Base-by-base conservation (phyloP, 1,284 basidiomycete species). In the Austroboletus novae-zelandiae region DNA sequence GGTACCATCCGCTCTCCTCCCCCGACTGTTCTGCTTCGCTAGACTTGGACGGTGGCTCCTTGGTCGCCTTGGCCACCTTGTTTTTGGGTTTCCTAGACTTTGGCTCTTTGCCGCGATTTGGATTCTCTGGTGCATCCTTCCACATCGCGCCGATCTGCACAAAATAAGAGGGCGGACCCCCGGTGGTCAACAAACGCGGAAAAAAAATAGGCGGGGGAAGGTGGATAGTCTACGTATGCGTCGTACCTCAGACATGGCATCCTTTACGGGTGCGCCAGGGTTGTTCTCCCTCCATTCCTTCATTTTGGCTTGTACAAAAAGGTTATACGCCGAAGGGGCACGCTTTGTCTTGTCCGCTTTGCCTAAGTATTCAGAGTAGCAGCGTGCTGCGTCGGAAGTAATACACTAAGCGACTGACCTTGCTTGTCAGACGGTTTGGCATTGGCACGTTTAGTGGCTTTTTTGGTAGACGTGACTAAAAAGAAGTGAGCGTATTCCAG, bases 91-190 rank as follows among this genome's bases (percentile, higher is more conserved):
- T 73, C 32, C 65, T 69, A 35, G 70, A 34, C 48, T 73, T 76
- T 37, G 71, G 61, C 17, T 71, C 73, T 51, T 79, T 71, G 13
- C 80, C 81, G 34, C 78, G 74, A 52, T 80, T 82, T 1, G 81
- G 80, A 58, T 83, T 83, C 57, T 82, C 79, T 2, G 78, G 77
- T 0, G 80, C 72, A 50, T 80, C 74, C 43, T 67, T 73, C 81
- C 81, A 83, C 52, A 78, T 48, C 1, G 60, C 68, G 6, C 74
- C 80, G 52, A 83, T 79, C 81, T 83, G 14, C 32, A 25, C 9
- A 20, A n/a, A 43, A 31, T 5, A 23, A 68, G 52, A n/a, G n/a
- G n/a, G n/a, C n/a, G n/a, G n/a, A n/a, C n/a, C n/a, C n/a, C n/a
- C n/a, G n/a, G n/a, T n/a, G n/a, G n/a, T n/a, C n/a, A n/a, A n/a